phyloP scores from a whole-genome alignment of 2,329 filamentous ascomycete species.

The Dactylellina parvicollis region DNA sequence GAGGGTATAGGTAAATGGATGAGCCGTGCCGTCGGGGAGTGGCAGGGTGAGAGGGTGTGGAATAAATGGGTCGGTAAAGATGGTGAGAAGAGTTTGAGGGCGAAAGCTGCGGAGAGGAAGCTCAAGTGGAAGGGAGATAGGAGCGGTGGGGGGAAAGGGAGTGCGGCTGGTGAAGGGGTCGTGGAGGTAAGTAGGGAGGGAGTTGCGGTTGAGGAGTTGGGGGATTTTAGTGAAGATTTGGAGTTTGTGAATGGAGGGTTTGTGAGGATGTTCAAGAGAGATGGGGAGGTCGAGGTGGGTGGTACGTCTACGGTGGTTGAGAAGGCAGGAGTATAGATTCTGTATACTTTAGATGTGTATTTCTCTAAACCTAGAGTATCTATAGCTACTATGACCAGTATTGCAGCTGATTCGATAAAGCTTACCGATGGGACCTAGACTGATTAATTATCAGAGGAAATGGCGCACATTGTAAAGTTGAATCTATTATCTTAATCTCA shows the following conservation, averaged over 20 bases:
- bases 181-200: background rate
- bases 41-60: background rate
- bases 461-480: background rate
- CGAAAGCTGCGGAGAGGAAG: conserved; percentile 6
- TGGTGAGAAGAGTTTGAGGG: conserved; percentile 16
- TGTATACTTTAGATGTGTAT: background rate
- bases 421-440: too few relatives aligned
- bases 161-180: background rate
- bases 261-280: background rate
- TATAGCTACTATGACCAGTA: too few relatives aligned
- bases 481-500: conserved; percentile 6
- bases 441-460: background rate
- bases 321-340: too few relatives aligned
- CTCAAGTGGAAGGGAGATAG: background rate
- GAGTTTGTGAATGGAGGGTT: background rate
- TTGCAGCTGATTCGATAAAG: too few relatives aligned
- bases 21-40: conserved; percentile 26
- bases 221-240: background rate
- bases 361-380: too few relatives aligned
- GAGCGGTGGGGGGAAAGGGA: background rate
- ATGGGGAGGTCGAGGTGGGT: background rate
- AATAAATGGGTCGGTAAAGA: background rate
- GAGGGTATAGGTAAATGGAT: conserved; percentile 15
- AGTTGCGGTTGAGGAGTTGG: background rate
- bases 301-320: background rate